Percentiles rank a stretch among this genome's conserved stretches.
phyloP scores from a whole-genome alignment of 257 asterid genomes.

The Paraleonurus japonicus region DNA sequence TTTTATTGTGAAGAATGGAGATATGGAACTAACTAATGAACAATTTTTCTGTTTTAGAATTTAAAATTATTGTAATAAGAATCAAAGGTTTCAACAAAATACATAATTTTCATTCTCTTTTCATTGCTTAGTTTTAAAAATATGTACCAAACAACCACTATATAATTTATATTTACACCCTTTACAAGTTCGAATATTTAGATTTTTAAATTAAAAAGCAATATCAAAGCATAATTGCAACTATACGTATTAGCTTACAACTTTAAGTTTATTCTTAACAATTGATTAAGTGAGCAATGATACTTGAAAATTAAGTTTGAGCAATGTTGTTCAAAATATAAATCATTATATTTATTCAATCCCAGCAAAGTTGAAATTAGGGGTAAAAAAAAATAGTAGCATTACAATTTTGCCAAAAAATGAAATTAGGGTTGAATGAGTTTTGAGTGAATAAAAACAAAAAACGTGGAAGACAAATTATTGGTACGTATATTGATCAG shows the following conservation, averaged over 20 bases:
- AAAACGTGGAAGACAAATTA: slow-evolving; percentile 8
- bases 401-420: not conserved
- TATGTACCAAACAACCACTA: no score
- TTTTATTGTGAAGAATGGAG: no score
- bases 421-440: not conserved
- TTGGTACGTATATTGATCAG: not conserved
- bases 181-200: no score
- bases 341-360: not conserved
- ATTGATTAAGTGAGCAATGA: not conserved
- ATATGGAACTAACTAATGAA: no score
- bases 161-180: no score
- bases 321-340: not conserved
- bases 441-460: not conserved
- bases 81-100: no score
- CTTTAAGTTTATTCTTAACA: not conserved
- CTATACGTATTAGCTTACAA: not conserved
- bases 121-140: no score
- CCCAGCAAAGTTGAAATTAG: not conserved
- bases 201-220: no score
- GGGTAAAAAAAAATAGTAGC: not conserved
- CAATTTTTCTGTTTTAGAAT: no score
- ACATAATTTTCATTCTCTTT: no score
- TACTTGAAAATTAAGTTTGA: not conserved
- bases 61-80: no score
- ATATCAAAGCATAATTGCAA: not conserved